phyloP scores from a whole-genome alignment of 306 rosid genomes.

The Astragalus glycyphyllos region DNA sequence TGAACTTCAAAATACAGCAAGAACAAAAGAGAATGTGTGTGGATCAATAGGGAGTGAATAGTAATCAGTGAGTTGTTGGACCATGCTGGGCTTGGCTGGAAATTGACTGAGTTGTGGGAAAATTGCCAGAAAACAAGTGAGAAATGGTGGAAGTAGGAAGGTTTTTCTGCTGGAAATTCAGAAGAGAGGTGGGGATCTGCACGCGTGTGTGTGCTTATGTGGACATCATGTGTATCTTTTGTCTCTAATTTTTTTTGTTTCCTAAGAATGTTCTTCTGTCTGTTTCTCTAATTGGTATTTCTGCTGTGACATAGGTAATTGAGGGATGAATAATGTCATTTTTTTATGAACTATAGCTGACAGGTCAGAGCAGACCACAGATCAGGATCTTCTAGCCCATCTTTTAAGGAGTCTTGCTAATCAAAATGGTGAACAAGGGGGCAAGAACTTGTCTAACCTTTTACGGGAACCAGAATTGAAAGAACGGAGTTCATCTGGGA shows the following conservation, averaged over 20 bases:
- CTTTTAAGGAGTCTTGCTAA: constrained; percentile 70
- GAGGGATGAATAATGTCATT: constrained; percentile 38
- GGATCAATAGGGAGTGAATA: too few relatives aligned
- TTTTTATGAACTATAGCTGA: constrained; percentile 59
- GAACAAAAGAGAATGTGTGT: too few relatives aligned
- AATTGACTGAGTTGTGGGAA: too few relatives aligned
- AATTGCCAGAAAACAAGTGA: too few relatives aligned
- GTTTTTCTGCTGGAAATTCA: too few relatives aligned
- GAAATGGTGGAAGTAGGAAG: too few relatives aligned
- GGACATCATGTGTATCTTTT: neutral
- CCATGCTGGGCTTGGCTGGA: too few relatives aligned
- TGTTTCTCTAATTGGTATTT: constrained; percentile 37
- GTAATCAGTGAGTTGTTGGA: too few relatives aligned
- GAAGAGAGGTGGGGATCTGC: neutral
- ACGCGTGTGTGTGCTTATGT: neutral
- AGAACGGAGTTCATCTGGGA: constrained; percentile 56
- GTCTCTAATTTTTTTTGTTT: constrained; percentile 14
- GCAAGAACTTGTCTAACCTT: constrained; percentile 59
- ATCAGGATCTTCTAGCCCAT: constrained; percentile 81
- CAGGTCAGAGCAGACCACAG: constrained; percentile 71
- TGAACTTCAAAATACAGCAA: too few relatives aligned
- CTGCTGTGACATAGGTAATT: constrained; percentile 12
- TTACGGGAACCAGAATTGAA: constrained; percentile 61
- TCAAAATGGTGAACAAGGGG: constrained; percentile 62
- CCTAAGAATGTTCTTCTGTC: constrained; percentile 3